These are phyloP conservation scores for Papiliotrema flavescens DNA, from an alignment of 1,284 basidiomycete genomes.

Conservation along the genomic window DNA sequence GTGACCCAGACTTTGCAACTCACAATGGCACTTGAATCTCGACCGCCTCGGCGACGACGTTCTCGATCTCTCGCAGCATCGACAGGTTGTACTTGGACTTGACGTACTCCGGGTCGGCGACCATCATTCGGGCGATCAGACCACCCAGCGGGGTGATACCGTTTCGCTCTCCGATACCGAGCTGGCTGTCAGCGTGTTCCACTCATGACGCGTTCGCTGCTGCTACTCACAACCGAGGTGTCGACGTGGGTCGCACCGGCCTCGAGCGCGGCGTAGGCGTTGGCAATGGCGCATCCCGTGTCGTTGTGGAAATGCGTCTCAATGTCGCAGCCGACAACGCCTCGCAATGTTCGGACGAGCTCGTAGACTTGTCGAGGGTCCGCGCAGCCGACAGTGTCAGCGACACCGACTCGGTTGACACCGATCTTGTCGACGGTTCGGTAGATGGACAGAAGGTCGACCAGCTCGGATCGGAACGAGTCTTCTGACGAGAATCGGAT, in stretches of 20 bases:
- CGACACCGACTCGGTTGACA: constrained; percentile 98
- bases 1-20: constrained; percentile 10
- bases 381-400: constrained; percentile 98
- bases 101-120: constrained; percentile 96
- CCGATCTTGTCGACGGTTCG: constrained; percentile 99
- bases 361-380: constrained; percentile 99
- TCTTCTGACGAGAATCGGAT: constrained; percentile 99
- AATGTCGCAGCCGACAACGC: constrained; percentile 94
- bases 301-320: constrained; percentile 99
- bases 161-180: constrained; percentile 98
- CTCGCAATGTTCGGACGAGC: constrained; percentile 89
- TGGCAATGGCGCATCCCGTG: constrained; percentile 90
- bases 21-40: constrained; percentile 93
- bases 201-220: neutral
- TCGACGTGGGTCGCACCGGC: constrained; percentile 99
- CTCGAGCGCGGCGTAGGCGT: constrained; percentile 97
- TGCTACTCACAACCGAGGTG: constrained; percentile 64
- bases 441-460: constrained; percentile 98
- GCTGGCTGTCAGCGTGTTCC: constrained; percentile 34
- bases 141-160: constrained; percentile 98
- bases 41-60: constrained; percentile 97
- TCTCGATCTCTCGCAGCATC: constrained; percentile 98
- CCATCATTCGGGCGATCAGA: constrained; percentile 86
- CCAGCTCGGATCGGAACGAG: constrained; percentile 98
- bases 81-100: constrained; percentile 98